These are phyloP conservation scores for Taxawa tesnikishii DNA, from an alignment of 2,329 filamentous ascomycete species.

Conservation along the genomic window DNA sequence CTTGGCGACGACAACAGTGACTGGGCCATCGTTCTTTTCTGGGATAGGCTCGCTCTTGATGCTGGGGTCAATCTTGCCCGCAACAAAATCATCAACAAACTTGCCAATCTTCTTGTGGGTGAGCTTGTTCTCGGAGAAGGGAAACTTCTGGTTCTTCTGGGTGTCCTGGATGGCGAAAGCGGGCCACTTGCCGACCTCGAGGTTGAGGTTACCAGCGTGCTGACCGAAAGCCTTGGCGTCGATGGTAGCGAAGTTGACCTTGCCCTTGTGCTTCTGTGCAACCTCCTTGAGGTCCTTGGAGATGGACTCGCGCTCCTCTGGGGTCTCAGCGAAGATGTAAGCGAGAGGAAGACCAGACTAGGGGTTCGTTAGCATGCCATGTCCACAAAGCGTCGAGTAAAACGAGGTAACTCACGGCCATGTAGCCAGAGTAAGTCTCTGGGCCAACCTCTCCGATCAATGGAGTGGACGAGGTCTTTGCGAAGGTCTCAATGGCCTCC, in stretches of 20 bases:
- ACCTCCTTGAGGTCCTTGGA: constrained; percentile 68
- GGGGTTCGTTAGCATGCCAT: constrained; percentile 1
- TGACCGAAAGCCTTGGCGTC: constrained; percentile 90
- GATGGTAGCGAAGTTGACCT: constrained; percentile 95
- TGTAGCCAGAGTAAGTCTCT: constrained; percentile 93
- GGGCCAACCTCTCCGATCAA: constrained; percentile 92
- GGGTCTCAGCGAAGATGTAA: constrained; percentile 22
- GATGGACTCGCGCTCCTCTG: constrained; percentile 48
- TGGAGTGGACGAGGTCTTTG: constrained; percentile 74
- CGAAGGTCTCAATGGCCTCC: constrained; percentile 70
- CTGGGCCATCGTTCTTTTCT: constrained; percentile 81
- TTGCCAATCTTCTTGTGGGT: constrained; percentile 58
- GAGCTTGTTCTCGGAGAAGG: constrained; percentile 54
- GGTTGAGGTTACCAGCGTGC: constrained; percentile 93
- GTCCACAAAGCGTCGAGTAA: background rate
- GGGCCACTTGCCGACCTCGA: constrained; percentile 89
- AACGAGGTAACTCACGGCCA: constrained; percentile 47
- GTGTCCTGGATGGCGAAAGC: constrained; percentile 96
- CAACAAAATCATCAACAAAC: constrained; percentile 76
- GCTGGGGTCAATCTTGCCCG: constrained; percentile 84
- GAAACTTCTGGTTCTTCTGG: constrained; percentile 93
- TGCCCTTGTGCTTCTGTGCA: constrained; percentile 84
- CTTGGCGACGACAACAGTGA: constrained; percentile 81
- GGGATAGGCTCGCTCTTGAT: constrained; percentile 98
- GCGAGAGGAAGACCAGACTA: constrained; percentile 56